Base-by-base conservation (phyloP, 78 protist genomes). In the Dictyostelium brefeldianum region DNA sequence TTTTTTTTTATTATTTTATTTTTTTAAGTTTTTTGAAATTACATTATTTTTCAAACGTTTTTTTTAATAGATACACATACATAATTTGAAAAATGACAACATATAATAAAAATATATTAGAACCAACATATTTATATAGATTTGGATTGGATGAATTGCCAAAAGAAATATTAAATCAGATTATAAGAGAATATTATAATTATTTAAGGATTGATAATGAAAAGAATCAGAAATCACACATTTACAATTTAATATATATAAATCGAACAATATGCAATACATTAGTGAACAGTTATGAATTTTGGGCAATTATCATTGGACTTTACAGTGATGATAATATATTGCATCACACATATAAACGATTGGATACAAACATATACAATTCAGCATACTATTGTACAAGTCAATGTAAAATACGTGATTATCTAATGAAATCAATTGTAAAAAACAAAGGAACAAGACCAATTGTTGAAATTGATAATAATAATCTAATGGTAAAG, bases 381-480 rank as follows among this genome's bases (percentile, higher is more conserved):
- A 67, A 67, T 67, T 31, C 11, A 67, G 75, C 36, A 5, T 67
- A 67, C 31, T 67, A 67, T 67, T 31, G 43, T 67, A 41, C 75
- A 2, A 67, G 75, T 67, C 41, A 31, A 67, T 67, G 22, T 67
- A 67, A 31, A 31, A 67, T 67, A 29, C 25, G 75, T 14, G 47
- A 67, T 67, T 67, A 67, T 31, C 31, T 67, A 15, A 36, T 36
- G 43, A 36, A 36, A 36, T 36, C 43, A 36, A 36, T 36, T 36
- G 43, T 36, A 36, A 36, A 36, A 36, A 36, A 36, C 43, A 36
- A 36, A 36, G 43, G 43, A 36, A 36, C 43, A 1, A 36, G 43
- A 36, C 43, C 43, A 36, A 36, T 36, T 3, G 43, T 36, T 36
- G 43, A 36, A 36, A 36, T 36, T 36, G 43, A 36, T 36, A 36